Conservation (phyloP, 2,329 filamentous ascomycete species). For the Huntiella savannae region DNA sequence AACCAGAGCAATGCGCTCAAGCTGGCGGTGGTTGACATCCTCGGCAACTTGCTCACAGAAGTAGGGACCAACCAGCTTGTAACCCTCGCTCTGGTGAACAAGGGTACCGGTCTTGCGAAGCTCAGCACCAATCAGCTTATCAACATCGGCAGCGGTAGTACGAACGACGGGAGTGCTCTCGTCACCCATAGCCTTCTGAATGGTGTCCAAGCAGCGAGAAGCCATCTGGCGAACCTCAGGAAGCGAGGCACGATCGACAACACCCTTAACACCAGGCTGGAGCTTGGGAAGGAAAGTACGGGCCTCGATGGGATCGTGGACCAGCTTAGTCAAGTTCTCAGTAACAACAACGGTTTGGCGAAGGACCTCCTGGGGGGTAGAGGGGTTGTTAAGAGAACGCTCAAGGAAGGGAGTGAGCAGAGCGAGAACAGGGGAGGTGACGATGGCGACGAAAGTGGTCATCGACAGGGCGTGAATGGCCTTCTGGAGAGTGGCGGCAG, state of each 20-base stretch:
- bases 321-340: conserved; percentile 94
- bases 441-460: conserved; percentile 94
- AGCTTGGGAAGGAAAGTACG: conserved; percentile 89
- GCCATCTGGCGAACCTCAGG: conserved; percentile 89
- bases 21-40: conserved; percentile 65
- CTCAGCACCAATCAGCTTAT: conserved; percentile 54
- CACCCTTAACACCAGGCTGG: conserved; percentile 77
- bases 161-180: conserved; percentile 48
- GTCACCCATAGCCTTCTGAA: conserved; percentile 79
- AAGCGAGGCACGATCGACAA: conserved; percentile 72
- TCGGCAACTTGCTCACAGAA: conserved; percentile 72
- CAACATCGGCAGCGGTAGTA: conserved; percentile 52
- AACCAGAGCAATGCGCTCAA: conserved; percentile 49
- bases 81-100: not conserved
- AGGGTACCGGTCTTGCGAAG: conserved; percentile 46
- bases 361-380: conserved; percentile 80
- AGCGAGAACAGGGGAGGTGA: conserved; percentile 87
- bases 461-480: conserved; percentile 91
- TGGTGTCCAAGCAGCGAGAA: conserved; percentile 61
- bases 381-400: conserved; percentile 77
- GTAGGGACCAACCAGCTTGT: conserved; percentile 47
- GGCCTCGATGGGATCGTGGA: conserved; percentile 87
- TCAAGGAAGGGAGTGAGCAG: conserved; percentile 88
- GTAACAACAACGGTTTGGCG: conserved; percentile 92
- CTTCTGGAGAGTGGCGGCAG: conserved; percentile 72